Evolutionary conservation across 225 moss, liverwort and hornwort species (phyloP), one percentile per base, ranked within the genome.

Genomic region (Bryoerythrophyllum caledonicum): DNA sequence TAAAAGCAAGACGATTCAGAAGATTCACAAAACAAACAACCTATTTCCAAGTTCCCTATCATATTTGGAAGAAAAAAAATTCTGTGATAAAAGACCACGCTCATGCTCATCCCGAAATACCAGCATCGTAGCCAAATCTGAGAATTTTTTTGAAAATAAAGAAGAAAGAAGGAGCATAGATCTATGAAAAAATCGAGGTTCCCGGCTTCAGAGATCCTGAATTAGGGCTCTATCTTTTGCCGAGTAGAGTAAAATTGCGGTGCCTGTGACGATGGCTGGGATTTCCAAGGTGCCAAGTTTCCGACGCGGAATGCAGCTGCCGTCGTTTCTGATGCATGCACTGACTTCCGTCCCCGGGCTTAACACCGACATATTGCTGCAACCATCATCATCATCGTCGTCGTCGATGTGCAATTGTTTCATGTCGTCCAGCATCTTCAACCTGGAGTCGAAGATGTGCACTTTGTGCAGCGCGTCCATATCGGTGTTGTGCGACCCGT

Each of bases 251-350:
- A 38, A 40, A 15, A 60, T 27, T 37, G 34, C 12, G 13, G 10
- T 43, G 80, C 85, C 78, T 67, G 73, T 85, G 60, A 85, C 65
- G 63, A 85, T 85, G 58, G 82, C 85, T 16, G 85, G 85, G n/a
- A 82, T 59, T 52, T 68, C 38, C 53, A 85, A 82, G 82, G 68
- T 76, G 34, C 85, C 85, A 37, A 85, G 63, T 26, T 43, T 75
- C 48, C 82, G 73, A 4, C 64, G 38, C 0, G 82, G 85, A 54
- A 82, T 85, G 82, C 41, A 58, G 60, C 73, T 76, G 15, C 79
- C 79, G 34, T 73, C 61, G 46, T 76, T 72, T 34, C 15, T 68
- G 63, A 79, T 48, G 12, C 56, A 78, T 19, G 35, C 53, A 16
- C 70, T 80, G 1, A 77, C 77, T 21, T 80, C 80, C 35, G 60